Evolutionary conservation across 108 stramenopile genomes (phyloP), one percentile per base, ranked within the genome.

Genomic region (Mediolabrus comicus): DNA sequence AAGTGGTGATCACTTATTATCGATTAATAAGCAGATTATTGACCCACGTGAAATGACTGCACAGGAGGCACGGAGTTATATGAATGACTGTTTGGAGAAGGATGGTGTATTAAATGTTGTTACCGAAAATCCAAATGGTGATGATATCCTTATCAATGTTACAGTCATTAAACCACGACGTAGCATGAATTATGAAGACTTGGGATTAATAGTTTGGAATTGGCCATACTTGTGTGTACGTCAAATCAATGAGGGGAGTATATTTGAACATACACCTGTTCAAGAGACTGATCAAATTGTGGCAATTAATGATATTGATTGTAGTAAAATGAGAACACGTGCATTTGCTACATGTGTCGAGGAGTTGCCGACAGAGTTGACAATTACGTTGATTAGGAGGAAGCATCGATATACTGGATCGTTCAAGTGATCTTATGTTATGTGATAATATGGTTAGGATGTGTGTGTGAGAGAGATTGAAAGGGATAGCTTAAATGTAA

Each of bases 101-200:
- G 78, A 85, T 11, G 70, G 67, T 13, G 53, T 71, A 11, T 29
- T 85, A 16, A 57, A 38, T 3, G 31, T 85, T 1, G 55, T 43
- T 28, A 61, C 67, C 6, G 70, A 53, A 25, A 85, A 85, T 67
- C 35, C 62, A 12, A 41, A 73, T 4, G 81, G 81, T 16, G 51
- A 69, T 13, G 84, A 85, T 53, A 67, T 72, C 53, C 30, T 84
- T 12, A 56, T 84, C 34, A 67, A 84, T 53, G 76, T 70, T 11
- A 84, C 84, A 1, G 34, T 85, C 10, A 69, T 85, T 74, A 85
- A 82, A 60, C 81, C 84, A 14, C 34, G 65, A 2, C 65, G 77
- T 11, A 53, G 82, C 6, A 81, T 82, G 76, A 82, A 54, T 12
- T 79, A 65, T 35, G 39, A 79, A 35, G 78, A 85, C 0, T 19